Evolutionary conservation across 139 green algal species (phyloP).

Genomic region (Penium margaritaceum): DNA sequence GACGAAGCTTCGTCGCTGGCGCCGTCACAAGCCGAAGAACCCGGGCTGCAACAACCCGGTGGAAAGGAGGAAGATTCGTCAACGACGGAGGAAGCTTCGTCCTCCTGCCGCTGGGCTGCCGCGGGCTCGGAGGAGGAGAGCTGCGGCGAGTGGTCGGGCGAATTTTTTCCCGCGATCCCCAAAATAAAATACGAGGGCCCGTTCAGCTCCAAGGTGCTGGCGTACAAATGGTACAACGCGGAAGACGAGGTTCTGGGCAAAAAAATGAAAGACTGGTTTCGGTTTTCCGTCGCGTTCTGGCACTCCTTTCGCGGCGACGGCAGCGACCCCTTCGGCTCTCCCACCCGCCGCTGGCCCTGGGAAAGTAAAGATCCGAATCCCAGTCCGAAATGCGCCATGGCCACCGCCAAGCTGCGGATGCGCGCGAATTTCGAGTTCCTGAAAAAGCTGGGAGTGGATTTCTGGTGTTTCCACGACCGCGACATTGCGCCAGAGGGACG

Average conservation of each 20-base stretch:
- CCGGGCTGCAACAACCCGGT: too few species aligned
- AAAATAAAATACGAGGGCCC: constrained; percentile 23
- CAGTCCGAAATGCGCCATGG: constrained; percentile 31
- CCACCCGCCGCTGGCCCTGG: constrained; percentile 53
- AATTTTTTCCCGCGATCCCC: neutral
- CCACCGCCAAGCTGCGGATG: constrained; percentile 53
- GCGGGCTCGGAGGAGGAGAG: too few species aligned
- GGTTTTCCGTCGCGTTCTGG: constrained; percentile 67
- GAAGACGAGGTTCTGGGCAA: constrained; percentile 32
- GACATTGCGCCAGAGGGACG: constrained; percentile 39
- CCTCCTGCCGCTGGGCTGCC: too few species aligned
- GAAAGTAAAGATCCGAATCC: too few species aligned
- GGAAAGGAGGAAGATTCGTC: too few species aligned
- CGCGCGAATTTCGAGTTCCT: constrained; percentile 66
- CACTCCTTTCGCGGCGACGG: constrained; percentile 65
- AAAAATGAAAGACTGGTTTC: constrained; percentile 53
- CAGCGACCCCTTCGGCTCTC: constrained; percentile 59
- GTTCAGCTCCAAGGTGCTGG: constrained; percentile 9
- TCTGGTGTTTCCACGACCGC: constrained; percentile 72
- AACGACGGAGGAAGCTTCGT: too few species aligned
- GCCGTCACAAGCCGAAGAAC: too few species aligned
- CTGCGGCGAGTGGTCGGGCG: constrained; percentile 1
- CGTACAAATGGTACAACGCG: constrained; percentile 38
- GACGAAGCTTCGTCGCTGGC: too few species aligned
- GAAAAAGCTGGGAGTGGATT: constrained; percentile 61